Conservation (phyloP, 208 protist genomes). For the Leishmania tarentolae region DNA sequence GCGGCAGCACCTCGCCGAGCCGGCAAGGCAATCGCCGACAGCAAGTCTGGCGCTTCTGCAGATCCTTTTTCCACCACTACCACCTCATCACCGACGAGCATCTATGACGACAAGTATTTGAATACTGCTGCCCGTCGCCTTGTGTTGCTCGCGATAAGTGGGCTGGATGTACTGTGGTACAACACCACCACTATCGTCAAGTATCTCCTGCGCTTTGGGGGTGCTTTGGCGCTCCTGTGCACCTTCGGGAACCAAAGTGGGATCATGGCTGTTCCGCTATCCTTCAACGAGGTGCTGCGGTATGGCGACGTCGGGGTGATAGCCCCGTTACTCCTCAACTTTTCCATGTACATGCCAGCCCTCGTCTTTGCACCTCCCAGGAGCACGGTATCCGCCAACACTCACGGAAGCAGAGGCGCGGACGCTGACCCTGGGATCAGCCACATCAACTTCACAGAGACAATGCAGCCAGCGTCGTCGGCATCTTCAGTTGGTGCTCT, state of each 20-base stretch:
- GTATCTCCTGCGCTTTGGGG: conserved; percentile 45
- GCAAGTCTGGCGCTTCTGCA: background rate
- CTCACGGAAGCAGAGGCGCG: background rate
- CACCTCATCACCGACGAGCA: background rate
- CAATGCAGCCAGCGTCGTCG: background rate
- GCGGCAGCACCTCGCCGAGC: background rate
- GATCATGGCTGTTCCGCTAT: conserved; percentile 28
- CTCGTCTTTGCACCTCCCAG: background rate
- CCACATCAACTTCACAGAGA: too few relatives aligned
- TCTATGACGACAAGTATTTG: background rate
- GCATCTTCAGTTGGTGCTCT: background rate
- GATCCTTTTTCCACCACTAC: background rate
- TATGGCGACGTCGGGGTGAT: conserved; percentile 9
- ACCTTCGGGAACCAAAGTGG: conserved; percentile 22
- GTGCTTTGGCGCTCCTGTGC: conserved; percentile 29
- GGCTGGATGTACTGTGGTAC: conserved; percentile 7
- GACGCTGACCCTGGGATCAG: background rate
- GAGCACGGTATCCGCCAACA: too few relatives aligned
- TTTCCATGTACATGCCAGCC: conserved; percentile 2
- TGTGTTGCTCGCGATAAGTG: background rate
- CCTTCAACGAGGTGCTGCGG: conserved; percentile 9
- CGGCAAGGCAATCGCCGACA: background rate
- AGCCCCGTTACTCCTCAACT: conserved; percentile 5
- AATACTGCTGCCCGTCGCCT: background rate
- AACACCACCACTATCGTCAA: conserved; percentile 27